phyloP scores from a whole-genome alignment of 164 flowering plant genomes.

The Annona cherimola region DNA sequence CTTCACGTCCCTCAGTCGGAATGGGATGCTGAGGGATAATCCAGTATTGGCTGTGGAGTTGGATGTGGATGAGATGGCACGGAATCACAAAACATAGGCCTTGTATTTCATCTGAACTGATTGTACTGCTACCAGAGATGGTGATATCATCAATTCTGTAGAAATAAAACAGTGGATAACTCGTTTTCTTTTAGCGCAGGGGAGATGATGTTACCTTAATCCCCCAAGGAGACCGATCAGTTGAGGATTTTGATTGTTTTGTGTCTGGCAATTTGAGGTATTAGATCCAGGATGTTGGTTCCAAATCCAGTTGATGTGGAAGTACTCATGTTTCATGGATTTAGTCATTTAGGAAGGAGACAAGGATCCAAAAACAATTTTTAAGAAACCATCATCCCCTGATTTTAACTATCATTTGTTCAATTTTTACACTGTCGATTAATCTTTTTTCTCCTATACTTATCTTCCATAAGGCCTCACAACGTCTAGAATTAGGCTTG shows the following conservation, averaged over 20 bases:
- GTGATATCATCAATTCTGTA: not conserved
- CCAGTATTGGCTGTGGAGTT: conserved; percentile 79
- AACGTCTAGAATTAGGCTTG: no score
- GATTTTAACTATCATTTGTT: no score
- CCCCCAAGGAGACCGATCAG: not conserved
- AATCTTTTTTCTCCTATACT: no score
- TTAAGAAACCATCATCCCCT: no score
- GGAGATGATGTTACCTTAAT: not conserved
- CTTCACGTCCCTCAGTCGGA: conserved; percentile 34
- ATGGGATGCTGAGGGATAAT: conserved; percentile 59
- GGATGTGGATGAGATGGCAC: conserved; percentile 89
- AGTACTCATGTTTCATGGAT: not conserved
- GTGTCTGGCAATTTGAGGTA: not conserved
- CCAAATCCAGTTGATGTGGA: not conserved
- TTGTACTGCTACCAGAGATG: not conserved
- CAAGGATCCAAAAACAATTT: no score
- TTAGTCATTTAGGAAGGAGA: not conserved
- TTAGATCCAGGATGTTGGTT: not conserved
- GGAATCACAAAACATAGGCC: conserved; percentile 47
- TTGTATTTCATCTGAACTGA: not conserved
- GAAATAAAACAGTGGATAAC: not conserved
- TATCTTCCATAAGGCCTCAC: no score
- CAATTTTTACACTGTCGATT: no score
- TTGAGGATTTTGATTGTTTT: conserved; percentile 2
- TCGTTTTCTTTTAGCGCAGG: not conserved